Conservation (phyloP, 108 stramenopile species). For the Fistulifera solaris region DNA sequence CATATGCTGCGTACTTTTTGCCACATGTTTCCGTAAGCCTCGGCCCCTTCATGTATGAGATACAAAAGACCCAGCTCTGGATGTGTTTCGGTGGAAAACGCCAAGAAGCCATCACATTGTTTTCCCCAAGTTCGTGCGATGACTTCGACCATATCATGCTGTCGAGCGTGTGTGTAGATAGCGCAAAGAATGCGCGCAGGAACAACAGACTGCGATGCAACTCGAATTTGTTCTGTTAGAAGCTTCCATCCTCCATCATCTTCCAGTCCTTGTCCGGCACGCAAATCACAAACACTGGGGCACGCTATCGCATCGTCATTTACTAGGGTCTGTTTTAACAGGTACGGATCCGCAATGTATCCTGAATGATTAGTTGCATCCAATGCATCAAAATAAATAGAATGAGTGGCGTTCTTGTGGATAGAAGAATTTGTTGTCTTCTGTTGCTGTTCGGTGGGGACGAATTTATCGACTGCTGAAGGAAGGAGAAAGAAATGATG, state of each 20-base stretch:
- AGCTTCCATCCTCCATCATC: conserved; percentile 30
- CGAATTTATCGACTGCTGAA: too few species aligned
- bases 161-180: conserved; percentile 13
- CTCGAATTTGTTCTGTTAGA: conserved; percentile 20
- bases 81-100: conserved; percentile 50
- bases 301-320: conserved; percentile 1
- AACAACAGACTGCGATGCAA: background rate
- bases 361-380: conserved; percentile 2
- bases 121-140: conserved; percentile 27
- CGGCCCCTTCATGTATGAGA: conserved; percentile 56
- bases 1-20: conserved; percentile 78
- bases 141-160: conserved; percentile 16
- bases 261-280: conserved; percentile 29
- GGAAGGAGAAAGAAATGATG: too few species aligned
- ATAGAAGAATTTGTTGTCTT: too few species aligned
- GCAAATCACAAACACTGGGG: conserved; percentile 11
- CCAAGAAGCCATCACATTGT: conserved; percentile 82
- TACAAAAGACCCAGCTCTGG: conserved; percentile 33
- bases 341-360: conserved; percentile 5
- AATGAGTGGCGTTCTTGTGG: too few species aligned
- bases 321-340: background rate
- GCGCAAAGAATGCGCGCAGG: conserved; percentile 15
- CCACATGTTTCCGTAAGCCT: conserved; percentile 83
- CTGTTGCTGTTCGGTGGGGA: too few species aligned
- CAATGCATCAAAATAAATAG: background rate